These are phyloP conservation scores for Isoetes taiwanensis DNA, from an alignment of 75 land plant genomes.

Conservation along the genomic window DNA sequence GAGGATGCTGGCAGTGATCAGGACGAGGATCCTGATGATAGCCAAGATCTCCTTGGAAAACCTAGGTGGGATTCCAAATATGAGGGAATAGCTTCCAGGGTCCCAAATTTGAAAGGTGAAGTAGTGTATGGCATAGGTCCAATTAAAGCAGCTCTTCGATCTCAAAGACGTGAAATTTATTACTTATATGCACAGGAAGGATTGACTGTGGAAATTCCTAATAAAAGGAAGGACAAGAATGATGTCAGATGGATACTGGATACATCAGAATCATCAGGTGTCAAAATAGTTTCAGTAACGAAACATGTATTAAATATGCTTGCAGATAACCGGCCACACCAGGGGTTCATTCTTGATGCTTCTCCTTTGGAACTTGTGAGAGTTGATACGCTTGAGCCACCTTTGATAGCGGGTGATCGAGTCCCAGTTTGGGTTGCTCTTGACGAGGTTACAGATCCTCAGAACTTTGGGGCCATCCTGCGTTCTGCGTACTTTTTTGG, in stretches of 20 bases:
- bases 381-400: conserved; percentile 35
- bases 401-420: conserved; percentile 18
- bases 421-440: conserved; percentile 80
- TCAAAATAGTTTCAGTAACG: conserved; percentile 38
- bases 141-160: conserved; percentile 65
- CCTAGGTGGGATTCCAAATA: no score
- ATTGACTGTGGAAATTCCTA: conserved; percentile 45
- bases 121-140: conserved; percentile 88
- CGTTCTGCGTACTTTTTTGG: conserved; percentile 92
- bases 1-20: no score
- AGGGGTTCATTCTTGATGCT: conserved; percentile 86
- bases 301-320: conserved; percentile 95
- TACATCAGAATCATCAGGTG: conserved; percentile 45
- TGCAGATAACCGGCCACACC: conserved; percentile 84
- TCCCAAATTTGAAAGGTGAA: conserved; percentile 37
- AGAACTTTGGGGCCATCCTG: conserved; percentile 84
- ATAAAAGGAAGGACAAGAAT: conserved; percentile 75
- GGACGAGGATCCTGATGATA: no score
- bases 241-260: conserved; percentile 48
- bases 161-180: conserved; percentile 59
- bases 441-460: conserved; percentile 95
- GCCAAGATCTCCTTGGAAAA: no score
- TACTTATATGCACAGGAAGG: conserved; percentile 76
- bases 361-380: conserved; percentile 74
- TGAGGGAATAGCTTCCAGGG: no score